Conservation (phyloP, 768 basidiomycete species). For the Mycena haematopus region DNA sequence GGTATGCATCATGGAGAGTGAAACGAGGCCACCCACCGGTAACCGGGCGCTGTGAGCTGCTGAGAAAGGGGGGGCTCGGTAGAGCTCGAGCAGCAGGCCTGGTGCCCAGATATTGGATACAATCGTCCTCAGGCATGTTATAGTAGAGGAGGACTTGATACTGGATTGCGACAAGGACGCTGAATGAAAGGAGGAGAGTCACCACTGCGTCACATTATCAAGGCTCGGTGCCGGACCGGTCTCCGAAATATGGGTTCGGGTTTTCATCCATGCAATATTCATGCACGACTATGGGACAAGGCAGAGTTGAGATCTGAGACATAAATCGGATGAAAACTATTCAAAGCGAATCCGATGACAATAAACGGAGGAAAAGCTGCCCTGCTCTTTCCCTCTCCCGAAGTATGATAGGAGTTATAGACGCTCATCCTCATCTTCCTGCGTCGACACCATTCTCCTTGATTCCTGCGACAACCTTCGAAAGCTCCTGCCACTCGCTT, state of each 20-base stretch:
- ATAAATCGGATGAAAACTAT: no score
- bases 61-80: slow-evolving; percentile 34
- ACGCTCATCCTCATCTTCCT: slow-evolving; percentile 7
- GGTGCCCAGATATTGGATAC: slow-evolving; percentile 65
- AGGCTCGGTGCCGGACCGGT: slow-evolving; percentile 4
- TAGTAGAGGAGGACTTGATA: neutral
- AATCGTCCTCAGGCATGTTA: slow-evolving; percentile 50
- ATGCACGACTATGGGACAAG: no score
- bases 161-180: slow-evolving; percentile 3
- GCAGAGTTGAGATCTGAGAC: no score
- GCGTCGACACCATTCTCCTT: slow-evolving; percentile 49
- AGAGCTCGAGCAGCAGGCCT: slow-evolving; percentile 37
- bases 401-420: no score
- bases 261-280: no score
- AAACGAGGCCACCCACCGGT: slow-evolving; percentile 46
- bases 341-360: neutral
- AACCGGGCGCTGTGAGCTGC: slow-evolving; percentile 41
- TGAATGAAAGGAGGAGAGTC: slow-evolving; percentile 7
- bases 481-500: slow-evolving; percentile 92
- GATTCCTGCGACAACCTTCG: slow-evolving; percentile 82
- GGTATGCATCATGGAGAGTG: slow-evolving; percentile 30
- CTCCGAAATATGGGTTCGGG: neutral
- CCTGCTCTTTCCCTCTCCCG: no score
- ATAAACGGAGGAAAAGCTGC: no score
- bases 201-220: slow-evolving; percentile 4